Evolutionary conservation across 768 basidiomycete genomes (phyloP).

Genomic region (Amyloporia xantha): DNA sequence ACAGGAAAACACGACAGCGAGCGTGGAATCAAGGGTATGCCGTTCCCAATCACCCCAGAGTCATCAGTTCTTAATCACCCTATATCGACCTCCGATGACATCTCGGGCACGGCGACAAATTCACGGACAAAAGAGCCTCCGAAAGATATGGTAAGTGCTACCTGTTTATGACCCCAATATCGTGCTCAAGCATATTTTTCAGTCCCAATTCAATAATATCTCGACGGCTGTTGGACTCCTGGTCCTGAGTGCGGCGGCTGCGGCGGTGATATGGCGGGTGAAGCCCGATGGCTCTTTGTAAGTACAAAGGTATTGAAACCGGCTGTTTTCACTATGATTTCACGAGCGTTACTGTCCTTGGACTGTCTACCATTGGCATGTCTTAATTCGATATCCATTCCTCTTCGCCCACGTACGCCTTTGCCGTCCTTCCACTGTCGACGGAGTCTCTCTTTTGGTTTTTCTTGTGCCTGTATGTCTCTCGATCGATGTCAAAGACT

Average conservation of each 20-base stretch:
- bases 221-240: conserved; percentile 58
- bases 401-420: neutral
- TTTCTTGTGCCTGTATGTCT: conserved; percentile 14
- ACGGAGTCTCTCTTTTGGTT: conserved; percentile 3
- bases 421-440: neutral
- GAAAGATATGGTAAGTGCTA: conserved; percentile 18
- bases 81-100: conserved; percentile 11
- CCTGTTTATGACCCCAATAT: no score
- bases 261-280: conserved; percentile 68
- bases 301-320: neutral
- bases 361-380: no score
- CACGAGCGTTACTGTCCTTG: no score
- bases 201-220: conserved; percentile 24
- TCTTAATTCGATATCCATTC: no score
- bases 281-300: conserved; percentile 32
- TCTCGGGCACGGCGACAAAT: conserved; percentile 15
- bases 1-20: conserved; percentile 9
- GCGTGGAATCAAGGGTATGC: conserved; percentile 12
- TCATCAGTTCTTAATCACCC: conserved; percentile 23
- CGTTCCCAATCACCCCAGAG: conserved; percentile 24
- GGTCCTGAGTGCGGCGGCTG: conserved; percentile 60
- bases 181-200: conserved; percentile 13
- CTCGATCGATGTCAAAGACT: neutral
- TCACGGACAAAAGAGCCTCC: conserved; percentile 16
- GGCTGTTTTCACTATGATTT: neutral